A percentile compares a stretch with the other conserved stretches of the same genome.
These are phyloP conservation scores for Spiraea crenata DNA, from an alignment of 331 rosid species.

Conservation along the genomic window DNA sequence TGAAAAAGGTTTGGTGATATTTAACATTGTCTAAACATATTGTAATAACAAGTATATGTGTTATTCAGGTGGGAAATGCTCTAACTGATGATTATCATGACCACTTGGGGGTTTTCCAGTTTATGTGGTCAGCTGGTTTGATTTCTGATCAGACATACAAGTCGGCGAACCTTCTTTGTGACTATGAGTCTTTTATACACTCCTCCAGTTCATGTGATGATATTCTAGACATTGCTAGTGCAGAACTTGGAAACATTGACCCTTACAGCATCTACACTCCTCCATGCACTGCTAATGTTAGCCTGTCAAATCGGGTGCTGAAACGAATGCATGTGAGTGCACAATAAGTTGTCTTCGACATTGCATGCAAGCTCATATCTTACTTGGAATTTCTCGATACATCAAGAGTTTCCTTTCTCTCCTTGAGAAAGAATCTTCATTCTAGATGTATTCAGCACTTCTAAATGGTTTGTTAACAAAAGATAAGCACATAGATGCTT, in stretches of 20 bases:
- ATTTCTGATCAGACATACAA: constrained; percentile 83
- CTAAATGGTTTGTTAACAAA: not conserved
- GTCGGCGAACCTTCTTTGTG: constrained; percentile 54
- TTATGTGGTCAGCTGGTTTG: constrained; percentile 88
- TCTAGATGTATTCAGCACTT: not conserved
- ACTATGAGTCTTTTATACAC: constrained; percentile 45
- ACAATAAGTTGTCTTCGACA: not conserved
- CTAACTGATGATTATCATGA: constrained; percentile 73
- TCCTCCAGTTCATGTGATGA: constrained; percentile 52
- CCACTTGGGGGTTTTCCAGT: constrained; percentile 69
- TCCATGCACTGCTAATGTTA: constrained; percentile 26
- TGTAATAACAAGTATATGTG: constrained; percentile 11
- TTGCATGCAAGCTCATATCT: not conserved
- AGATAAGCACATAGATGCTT: not conserved
- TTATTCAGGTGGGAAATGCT: constrained; percentile 92
- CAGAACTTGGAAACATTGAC: constrained; percentile 72
- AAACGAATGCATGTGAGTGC: constrained; percentile 66
- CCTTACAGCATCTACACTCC: constrained; percentile 77
- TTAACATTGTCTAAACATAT: constrained; percentile 13
- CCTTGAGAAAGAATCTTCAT: not conserved
- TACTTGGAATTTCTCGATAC: not conserved
- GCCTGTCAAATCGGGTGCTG: constrained; percentile 46
- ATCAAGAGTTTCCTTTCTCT: not conserved
- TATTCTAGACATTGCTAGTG: constrained; percentile 38
- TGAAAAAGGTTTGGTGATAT: constrained; percentile 4